Evolutionary conservation across 257 asterid species (phyloP).

Genomic region (Eucommia ulmoides): DNA sequence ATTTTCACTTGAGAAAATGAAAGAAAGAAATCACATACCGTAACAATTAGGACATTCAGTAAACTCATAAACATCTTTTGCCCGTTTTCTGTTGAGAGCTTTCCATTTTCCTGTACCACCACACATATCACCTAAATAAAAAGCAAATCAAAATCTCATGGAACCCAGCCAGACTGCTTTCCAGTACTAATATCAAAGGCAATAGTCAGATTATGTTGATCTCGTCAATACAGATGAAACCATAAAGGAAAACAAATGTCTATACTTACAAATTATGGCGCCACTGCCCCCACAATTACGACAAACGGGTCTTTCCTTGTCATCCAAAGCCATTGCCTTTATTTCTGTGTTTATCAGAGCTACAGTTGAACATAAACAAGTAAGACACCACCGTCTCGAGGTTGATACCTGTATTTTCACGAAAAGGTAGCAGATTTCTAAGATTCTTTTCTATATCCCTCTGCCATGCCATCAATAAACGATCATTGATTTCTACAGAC

Average conservation of each 20-base stretch:
- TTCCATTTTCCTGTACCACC: conserved; percentile 99
- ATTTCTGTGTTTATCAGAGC: conserved; percentile 34
- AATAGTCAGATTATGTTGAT: no score
- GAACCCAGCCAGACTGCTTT: conserved; percentile 9
- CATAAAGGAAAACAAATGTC: background rate
- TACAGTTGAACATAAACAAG: conserved; percentile 62
- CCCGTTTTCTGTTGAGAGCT: conserved; percentile 90
- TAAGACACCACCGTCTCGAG: conserved; percentile 67
- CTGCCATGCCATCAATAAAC: background rate
- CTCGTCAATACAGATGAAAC: no score
- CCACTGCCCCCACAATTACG: conserved; percentile 92
- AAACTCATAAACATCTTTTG: conserved; percentile 89
- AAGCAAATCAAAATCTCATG: conserved; percentile 28
- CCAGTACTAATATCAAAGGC: no score
- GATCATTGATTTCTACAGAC: background rate
- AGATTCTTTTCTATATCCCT: background rate
- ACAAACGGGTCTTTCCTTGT: conserved; percentile 56
- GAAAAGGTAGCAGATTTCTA: background rate
- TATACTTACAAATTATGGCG: conserved; percentile 70
- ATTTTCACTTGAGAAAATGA: no score
- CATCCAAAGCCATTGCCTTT: conserved; percentile 52
- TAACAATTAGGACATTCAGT: conserved; percentile 99
- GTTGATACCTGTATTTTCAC: conserved; percentile 24
- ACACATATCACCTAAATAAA: conserved; percentile 97
- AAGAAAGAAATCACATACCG: conserved; percentile 47